Evolutionary conservation across 345 rosid species (phyloP).

Genomic region (Acer yangbiense): DNA sequence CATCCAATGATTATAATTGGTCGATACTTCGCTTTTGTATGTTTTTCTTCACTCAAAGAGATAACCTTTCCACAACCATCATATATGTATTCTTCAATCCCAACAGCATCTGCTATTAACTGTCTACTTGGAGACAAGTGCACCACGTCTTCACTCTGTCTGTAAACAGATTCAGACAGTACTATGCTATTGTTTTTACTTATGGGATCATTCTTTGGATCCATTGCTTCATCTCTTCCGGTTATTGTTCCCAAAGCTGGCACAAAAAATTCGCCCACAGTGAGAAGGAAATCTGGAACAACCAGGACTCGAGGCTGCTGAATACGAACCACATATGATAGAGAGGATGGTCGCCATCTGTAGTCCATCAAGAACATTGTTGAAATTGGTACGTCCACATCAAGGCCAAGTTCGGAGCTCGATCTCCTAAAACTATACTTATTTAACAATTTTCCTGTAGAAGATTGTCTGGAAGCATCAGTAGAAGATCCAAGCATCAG

Average conservation of each 20-base stretch:
- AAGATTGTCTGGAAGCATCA: constrained; percentile 79
- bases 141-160: constrained; percentile 81
- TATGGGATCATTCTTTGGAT: constrained; percentile 92
- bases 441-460: constrained; percentile 57
- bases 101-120: constrained; percentile 76
- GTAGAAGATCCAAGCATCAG: constrained; percentile 96
- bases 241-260: constrained; percentile 87
- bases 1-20: constrained; percentile 87
- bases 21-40: constrained; percentile 50
- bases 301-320: constrained; percentile 97
- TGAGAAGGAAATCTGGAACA: constrained; percentile 96
- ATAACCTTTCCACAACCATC: constrained; percentile 89
- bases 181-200: constrained; percentile 64
- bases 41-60: constrained; percentile 58
- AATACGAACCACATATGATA: constrained; percentile 78
- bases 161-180: constrained; percentile 67
- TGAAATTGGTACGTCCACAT: constrained; percentile 60
- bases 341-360: constrained; percentile 88
- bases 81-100: constrained; percentile 81
- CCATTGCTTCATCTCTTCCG: constrained; percentile 90
- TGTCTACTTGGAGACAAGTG: constrained; percentile 76
- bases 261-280: constrained; percentile 93
- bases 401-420: constrained; percentile 50
- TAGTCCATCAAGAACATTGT: constrained; percentile 97
- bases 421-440: constrained; percentile 55